Evolutionary conservation across 139 green algal genomes (phyloP).

Genomic region (Coelastrella sp.): DNA sequence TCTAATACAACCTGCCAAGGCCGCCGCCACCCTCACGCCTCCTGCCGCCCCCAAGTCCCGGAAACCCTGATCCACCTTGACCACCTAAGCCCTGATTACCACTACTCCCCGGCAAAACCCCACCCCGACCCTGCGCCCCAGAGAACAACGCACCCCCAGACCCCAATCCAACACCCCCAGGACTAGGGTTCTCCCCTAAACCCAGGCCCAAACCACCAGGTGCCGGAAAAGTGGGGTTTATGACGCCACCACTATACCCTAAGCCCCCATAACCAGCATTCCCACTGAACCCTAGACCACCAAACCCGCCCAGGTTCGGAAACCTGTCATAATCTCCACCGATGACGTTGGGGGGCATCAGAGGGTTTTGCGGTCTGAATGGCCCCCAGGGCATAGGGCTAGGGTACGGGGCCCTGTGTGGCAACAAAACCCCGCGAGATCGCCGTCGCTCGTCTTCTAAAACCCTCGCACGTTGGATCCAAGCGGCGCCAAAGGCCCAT

Average conservation of each 20-base stretch:
- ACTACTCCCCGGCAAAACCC: neutral
- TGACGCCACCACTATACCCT: neutral
- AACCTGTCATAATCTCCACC: constrained; percentile 44
- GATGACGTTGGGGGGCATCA: constrained; percentile 29
- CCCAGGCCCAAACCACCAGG: neutral
- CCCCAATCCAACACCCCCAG: neutral
- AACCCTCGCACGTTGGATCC: neutral
- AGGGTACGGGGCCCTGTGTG: neutral
- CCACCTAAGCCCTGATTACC: neutral
- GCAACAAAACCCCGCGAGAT: neutral
- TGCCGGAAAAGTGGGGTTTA: neutral
- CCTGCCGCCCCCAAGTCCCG: constrained; percentile 28
- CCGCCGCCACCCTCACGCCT: constrained; percentile 9
- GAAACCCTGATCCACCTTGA: constrained; percentile 6
- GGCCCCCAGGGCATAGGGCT: constrained; percentile 34
- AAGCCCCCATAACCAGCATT: neutral
- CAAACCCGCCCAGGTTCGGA: neutral
- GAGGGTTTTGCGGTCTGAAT: neutral
- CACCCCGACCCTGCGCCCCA: neutral
- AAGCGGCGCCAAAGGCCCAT: constrained; percentile 23
- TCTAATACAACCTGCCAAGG: constrained; percentile 10
- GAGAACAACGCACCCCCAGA: constrained; percentile 12
- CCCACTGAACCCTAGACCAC: neutral
- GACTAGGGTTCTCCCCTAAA: neutral
- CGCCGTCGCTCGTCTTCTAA: neutral